A percentile compares a stretch with the other conserved stretches of the same genome.
Evolutionary conservation across 257 asterid species (phyloP).

Genomic region (Jasminum sambac): DNA sequence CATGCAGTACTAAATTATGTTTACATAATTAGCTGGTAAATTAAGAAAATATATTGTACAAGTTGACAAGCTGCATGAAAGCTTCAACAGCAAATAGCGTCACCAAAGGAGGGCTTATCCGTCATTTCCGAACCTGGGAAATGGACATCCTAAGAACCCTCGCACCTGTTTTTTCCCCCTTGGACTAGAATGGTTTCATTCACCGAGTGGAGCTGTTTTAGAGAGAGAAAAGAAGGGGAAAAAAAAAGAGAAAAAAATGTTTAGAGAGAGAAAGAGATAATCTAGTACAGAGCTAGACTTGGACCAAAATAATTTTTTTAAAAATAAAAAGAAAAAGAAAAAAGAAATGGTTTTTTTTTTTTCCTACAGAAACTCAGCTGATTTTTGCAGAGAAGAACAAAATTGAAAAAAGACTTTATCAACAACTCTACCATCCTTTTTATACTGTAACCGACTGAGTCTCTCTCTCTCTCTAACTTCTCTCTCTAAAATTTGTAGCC

Average conservation of each 20-base stretch:
- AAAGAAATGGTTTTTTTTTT: no score
- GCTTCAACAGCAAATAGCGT: background rate
- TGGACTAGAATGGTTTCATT: background rate
- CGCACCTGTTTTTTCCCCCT: background rate
- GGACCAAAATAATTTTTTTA: background rate
- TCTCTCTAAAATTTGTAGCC: constrained; percentile 18
- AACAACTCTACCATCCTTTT: background rate
- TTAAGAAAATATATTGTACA: background rate
- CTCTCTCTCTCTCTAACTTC: constrained; percentile 37
- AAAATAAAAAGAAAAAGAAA: background rate
- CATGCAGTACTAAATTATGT: background rate
- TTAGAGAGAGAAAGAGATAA: background rate
- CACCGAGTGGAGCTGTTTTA: constrained; percentile 1
- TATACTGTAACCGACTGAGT: constrained; percentile 43
- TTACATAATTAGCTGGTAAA: background rate
- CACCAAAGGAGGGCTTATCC: background rate
- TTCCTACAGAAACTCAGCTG: background rate
- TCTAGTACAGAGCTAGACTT: background rate
- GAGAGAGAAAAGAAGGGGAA: background rate
- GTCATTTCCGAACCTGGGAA: background rate
- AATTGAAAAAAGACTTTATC: background rate
- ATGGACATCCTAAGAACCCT: background rate
- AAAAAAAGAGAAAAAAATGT: background rate
- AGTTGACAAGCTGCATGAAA: constrained; percentile 4
- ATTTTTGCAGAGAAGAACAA: background rate